phyloP scores from a whole-genome alignment of 176 grass and related monocot genomes.

The Metroxylon sagu region DNA sequence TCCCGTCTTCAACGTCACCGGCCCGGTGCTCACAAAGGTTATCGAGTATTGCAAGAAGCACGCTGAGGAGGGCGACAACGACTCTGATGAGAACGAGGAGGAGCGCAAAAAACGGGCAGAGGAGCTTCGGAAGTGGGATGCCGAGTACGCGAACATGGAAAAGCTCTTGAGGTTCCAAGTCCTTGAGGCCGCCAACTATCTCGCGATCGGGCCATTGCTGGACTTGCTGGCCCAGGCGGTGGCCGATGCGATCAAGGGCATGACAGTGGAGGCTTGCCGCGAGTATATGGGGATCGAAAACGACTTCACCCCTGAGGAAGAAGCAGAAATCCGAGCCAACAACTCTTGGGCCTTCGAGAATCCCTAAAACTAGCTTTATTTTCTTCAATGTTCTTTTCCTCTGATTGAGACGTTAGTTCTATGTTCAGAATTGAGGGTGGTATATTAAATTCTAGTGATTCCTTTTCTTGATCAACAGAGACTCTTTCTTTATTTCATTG shows the following conservation, averaged over 20 bases:
- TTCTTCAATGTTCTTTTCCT: too few species aligned
- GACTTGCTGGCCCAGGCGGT: neutral
- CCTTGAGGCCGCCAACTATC: neutral
- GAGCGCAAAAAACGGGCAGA: too few species aligned
- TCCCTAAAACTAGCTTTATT: neutral
- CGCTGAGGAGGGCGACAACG: too few species aligned
- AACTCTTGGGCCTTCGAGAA: neutral
- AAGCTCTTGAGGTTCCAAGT: neutral
- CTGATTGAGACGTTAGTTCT: too few species aligned
- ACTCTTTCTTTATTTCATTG: too few species aligned
- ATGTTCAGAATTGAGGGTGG: too few species aligned
- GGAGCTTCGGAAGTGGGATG: too few species aligned
- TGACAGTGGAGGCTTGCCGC: neutral
- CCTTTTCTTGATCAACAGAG: too few species aligned
- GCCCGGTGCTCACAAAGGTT: neutral
- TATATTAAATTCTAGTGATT: too few species aligned
- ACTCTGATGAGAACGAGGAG: neutral
- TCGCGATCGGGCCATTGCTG: neutral
- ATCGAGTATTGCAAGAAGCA: neutral
- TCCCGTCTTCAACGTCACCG: neutral
- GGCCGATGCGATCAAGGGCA: neutral
- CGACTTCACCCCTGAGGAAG: neutral
- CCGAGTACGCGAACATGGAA: neutral
- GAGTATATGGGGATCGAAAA: neutral
- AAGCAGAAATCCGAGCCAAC: too few species aligned